Evolutionary conservation across 1,139 yeast genomes (phyloP), one percentile per base, ranked within the genome.

Genomic region (Suhomyces wounanorum): DNA sequence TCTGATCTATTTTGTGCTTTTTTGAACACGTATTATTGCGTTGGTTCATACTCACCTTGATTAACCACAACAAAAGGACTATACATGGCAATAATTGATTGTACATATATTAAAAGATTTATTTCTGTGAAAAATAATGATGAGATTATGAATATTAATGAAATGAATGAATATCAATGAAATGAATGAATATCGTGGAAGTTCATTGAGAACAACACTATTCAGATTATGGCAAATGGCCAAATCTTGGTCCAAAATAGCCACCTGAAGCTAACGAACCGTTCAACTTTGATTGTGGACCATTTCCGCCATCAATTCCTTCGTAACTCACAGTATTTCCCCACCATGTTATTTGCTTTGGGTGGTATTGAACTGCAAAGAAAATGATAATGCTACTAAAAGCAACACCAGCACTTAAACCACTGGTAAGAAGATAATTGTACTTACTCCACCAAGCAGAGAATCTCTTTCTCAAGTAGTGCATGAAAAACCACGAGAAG

Each of bases 291-390:
- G 50, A 36, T 14, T 44, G 43, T 3, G n/a, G 18, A 13, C 42
- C 44, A 9, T 18, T 8, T 9, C 44, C 51, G 9, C 55, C 58
- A 33, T 61, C 66, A 3, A 53, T 17, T 8, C 65, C 65, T 8
- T 21, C 42, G 40, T 47, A 47, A 8, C 45, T 8, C 18, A 62
- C 62, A 28, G 21, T 37, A 45, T 59, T 60, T 1, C 66, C 64
- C 65, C 66, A 61, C 64, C 67, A 60, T 38, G 36, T 40, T 16
- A 62, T 45, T 14, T 48, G 43, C 44, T 55, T 55, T 18, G 48
- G 54, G 38, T 59, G 57, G 41, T 61, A 63, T 38, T 62, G 62
- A 7, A 61, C 66, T 0, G 66, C 58, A 44, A 63, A 62, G 52
- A 60, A 62, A 31, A 62, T 61, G 40, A 62, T 60, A 38, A 62